Percentiles rank a stretch among this genome's conserved stretches.
phyloP scores from a whole-genome alignment of 345 rosid species.

The Sonneratia alba region DNA sequence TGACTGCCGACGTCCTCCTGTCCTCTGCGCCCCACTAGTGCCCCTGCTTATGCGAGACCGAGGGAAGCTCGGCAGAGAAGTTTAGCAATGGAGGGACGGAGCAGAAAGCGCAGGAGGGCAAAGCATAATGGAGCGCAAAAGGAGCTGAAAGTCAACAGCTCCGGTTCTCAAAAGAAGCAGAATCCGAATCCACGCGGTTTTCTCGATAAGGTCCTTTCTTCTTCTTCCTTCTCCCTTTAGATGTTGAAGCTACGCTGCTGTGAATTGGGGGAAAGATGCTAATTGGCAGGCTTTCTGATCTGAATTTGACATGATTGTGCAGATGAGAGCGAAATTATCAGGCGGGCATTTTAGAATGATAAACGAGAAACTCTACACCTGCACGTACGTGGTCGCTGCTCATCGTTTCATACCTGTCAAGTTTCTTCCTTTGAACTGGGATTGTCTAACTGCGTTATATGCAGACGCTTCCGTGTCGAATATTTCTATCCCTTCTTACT shows the following conservation, averaged over 20 bases:
- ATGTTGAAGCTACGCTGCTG: not conserved
- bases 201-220: constrained; percentile 42
- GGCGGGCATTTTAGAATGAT: constrained; percentile 94
- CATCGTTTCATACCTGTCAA: not conserved
- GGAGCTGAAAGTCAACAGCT: constrained; percentile 7
- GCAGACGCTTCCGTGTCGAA: not conserved
- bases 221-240: not conserved
- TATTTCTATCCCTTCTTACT: not conserved
- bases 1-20: not conserved
- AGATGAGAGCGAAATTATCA: constrained; percentile 69
- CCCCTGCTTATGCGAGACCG: not conserved
- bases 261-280: not conserved
- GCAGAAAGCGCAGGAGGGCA: constrained; percentile 47
- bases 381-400: constrained; percentile 43
- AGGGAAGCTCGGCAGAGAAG: not conserved
- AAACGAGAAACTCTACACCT: constrained; percentile 86
- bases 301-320: constrained; percentile 13
- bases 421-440: too few species aligned
- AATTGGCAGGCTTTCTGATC: not conserved
- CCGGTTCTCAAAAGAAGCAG: constrained; percentile 6
- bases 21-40: not conserved
- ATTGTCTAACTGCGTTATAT: too few species aligned
- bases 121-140: constrained; percentile 17
- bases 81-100: constrained; percentile 18
- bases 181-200: constrained; percentile 19